Conservation (phyloP, 2,329 filamentous ascomycete species). For the Diaporthe eres region DNA sequence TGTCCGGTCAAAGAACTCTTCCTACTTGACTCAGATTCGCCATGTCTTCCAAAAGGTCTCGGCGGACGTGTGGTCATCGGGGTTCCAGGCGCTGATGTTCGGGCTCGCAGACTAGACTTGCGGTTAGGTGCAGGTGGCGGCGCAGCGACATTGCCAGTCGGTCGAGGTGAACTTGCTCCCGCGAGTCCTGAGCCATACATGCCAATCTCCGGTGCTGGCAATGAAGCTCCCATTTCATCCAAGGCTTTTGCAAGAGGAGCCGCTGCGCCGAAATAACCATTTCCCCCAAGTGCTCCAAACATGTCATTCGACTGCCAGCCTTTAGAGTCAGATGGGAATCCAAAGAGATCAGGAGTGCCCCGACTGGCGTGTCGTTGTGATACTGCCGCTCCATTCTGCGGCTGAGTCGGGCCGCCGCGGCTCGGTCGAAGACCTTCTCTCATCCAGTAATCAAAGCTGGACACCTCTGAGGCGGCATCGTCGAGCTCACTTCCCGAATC, state of each 20-base stretch:
- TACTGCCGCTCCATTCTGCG: background rate
- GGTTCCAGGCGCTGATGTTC: conserved; percentile 51
- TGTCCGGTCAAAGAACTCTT: conserved; percentile 36
- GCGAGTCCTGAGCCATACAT: conserved; percentile 54
- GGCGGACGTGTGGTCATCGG: conserved; percentile 27
- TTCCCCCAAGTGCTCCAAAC: conserved; percentile 58
- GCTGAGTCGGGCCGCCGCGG: conserved; percentile 37
- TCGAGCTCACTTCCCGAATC: conserved; percentile 59
- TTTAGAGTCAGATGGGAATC: conserved; percentile 60
- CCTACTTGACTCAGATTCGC: conserved; percentile 42
- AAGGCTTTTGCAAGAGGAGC: conserved; percentile 52
- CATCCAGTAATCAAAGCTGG: conserved; percentile 71
- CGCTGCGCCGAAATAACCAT: conserved; percentile 49
- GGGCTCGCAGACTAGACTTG: conserved; percentile 67
- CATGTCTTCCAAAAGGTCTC: conserved; percentile 45
- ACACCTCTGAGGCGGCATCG: conserved; percentile 62
- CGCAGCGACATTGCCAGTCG: conserved; percentile 43
- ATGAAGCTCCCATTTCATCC: conserved; percentile 62
- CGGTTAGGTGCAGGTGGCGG: conserved; percentile 65
- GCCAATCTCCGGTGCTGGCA: conserved; percentile 57
- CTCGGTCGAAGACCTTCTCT: conserved; percentile 64
- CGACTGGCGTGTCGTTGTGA: conserved; percentile 5
- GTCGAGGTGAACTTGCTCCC: conserved; percentile 44
- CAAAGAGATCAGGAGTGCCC: conserved; percentile 65
- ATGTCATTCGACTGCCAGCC: conserved; percentile 65